Percentiles rank a stretch among this genome's conserved stretches.
Evolutionary conservation across 345 rosid genomes (phyloP).

Genomic region (Gossypium sturtianum): DNA sequence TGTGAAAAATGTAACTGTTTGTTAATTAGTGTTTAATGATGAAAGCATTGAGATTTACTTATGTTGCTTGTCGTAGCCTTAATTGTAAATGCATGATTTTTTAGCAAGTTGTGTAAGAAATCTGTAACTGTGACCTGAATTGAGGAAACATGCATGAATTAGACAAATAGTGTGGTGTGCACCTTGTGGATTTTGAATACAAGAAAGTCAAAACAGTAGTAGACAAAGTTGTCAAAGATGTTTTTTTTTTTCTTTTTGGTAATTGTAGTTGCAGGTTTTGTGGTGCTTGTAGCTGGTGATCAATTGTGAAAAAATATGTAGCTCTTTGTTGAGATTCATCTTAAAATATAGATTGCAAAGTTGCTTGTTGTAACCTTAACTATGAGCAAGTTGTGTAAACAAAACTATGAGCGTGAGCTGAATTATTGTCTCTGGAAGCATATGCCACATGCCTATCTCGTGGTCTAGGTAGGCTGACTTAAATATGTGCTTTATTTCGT

Average conservation of each 20-base stretch:
- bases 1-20: constrained; percentile 30
- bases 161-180: neutral
- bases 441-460: neutral
- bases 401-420: no score
- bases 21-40: constrained; percentile 24
- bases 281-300: no score
- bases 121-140: neutral
- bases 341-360: no score
- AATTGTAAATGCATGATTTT: neutral
- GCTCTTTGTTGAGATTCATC: neutral
- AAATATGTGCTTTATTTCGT: constrained; percentile 16
- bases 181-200: no score
- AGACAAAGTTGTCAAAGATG: no score
- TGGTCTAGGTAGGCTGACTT: neutral
- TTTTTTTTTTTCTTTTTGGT: no score
- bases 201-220: no score
- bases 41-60: constrained; percentile 2
- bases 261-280: no score
- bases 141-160: neutral
- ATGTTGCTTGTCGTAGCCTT: neutral
- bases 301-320: no score
- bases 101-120: neutral
- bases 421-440: neutral
- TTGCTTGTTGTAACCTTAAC: no score
- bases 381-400: no score